Evolutionary conservation across 306 rosid genomes (phyloP).

Genomic region (Prinsepia uniflora): DNA sequence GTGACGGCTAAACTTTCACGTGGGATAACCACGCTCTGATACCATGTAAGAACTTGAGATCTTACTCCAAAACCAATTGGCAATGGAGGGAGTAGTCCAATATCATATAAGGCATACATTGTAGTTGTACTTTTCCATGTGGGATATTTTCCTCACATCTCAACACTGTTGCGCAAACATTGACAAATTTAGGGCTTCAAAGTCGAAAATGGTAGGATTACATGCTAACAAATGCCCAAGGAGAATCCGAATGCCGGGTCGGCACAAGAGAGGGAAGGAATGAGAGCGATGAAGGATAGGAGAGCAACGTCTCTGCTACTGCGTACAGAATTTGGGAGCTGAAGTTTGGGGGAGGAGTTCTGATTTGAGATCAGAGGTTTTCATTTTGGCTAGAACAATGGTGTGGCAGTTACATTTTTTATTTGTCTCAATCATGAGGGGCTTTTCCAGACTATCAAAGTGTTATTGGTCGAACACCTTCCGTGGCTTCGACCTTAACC

Average conservation of each 20-base stretch:
- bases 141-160: no score
- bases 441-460: no score
- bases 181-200: constrained; percentile 37
- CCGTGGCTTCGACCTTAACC: no score
- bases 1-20: no score
- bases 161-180: constrained; percentile 60
- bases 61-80: no score
- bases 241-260: constrained; percentile 54
- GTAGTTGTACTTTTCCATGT: no score
- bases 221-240: constrained; percentile 64
- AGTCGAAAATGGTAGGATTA: neutral
- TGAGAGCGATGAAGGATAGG: constrained; percentile 47
- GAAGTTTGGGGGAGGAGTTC: constrained; percentile 16
- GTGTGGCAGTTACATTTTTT: constrained; percentile 31
- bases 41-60: no score
- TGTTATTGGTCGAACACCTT: no score
- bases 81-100: no score
- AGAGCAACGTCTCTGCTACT: constrained; percentile 55
- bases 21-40: no score
- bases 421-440: no score
- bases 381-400: constrained; percentile 57
- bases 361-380: constrained; percentile 36
- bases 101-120: no score
- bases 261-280: constrained; percentile 37
- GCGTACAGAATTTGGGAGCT: constrained; percentile 1